A percentile compares a stretch with the other conserved stretches of the same genome.
Evolutionary conservation across 2,329 filamentous ascomycete species (phyloP).

Genomic region (Xylariaceae sp.): DNA sequence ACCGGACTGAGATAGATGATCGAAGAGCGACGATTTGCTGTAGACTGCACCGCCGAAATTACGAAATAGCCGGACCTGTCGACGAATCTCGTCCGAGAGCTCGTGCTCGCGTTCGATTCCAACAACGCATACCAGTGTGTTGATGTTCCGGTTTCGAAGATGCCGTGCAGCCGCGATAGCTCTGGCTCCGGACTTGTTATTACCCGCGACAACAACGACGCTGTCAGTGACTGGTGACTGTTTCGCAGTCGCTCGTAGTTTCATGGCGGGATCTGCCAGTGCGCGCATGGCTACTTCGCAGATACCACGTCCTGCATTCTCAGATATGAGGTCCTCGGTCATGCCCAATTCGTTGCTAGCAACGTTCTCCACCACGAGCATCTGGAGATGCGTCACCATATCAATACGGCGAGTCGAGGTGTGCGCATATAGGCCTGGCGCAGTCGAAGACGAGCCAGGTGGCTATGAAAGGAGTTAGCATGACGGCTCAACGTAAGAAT

Average conservation of each 20-base stretch:
- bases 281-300: constrained; percentile 74
- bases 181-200: constrained; percentile 81
- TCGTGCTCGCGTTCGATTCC: constrained; percentile 79
- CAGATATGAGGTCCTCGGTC: constrained; percentile 83
- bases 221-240: constrained; percentile 34
- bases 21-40: constrained; percentile 56
- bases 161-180: constrained; percentile 83
- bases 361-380: constrained; percentile 88
- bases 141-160: constrained; percentile 74
- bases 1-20: constrained; percentile 48
- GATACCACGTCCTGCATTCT: constrained; percentile 84
- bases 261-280: constrained; percentile 57
- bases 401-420: constrained; percentile 55
- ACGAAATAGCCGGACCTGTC: constrained; percentile 78
- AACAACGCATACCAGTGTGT: constrained; percentile 77
- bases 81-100: constrained; percentile 71
- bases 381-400: constrained; percentile 68
- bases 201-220: constrained; percentile 82
- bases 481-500: neutral
- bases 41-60: constrained; percentile 73
- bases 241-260: constrained; percentile 41
- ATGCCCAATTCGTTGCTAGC: constrained; percentile 82
- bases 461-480: constrained; percentile 27
- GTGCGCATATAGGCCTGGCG: constrained; percentile 47
- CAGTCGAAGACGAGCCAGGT: constrained; percentile 26